Evolutionary conservation across 176 grass and related monocot genomes (phyloP).

Genomic region (Carex parvula): DNA sequence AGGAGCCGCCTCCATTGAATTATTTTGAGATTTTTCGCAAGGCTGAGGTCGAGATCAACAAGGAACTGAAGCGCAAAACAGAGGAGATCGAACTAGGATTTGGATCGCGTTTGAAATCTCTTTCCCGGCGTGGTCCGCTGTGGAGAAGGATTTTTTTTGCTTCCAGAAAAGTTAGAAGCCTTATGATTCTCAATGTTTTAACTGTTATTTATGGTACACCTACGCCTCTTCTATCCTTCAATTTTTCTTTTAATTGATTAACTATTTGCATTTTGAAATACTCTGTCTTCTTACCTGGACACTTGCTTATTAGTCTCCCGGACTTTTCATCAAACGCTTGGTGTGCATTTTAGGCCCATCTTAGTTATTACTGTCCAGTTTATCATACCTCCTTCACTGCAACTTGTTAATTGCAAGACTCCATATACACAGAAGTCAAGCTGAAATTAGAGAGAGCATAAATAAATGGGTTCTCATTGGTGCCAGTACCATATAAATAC

Average conservation of each 20-base stretch:
- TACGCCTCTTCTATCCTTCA: not conserved
- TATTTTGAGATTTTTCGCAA: not conserved
- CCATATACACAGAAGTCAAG: not conserved
- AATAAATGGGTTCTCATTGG: not conserved
- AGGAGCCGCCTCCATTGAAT: slow-evolving; percentile 1
- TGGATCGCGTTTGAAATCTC: slow-evolving; percentile 26
- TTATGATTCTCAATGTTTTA: slow-evolving; percentile 87
- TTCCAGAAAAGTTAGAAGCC: slow-evolving; percentile 91
- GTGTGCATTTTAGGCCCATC: not conserved
- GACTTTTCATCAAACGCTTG: not conserved
- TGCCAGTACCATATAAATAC: not conserved
- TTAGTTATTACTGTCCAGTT: not conserved
- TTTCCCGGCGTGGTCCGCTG: slow-evolving; percentile 32
- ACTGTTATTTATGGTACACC: slow-evolving; percentile 82
- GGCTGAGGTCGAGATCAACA: slow-evolving; percentile 8
- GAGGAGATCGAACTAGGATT: slow-evolving; percentile 17
- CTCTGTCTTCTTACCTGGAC: not conserved
- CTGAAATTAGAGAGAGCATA: not conserved
- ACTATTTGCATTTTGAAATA: not conserved
- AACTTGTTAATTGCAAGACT: not conserved
- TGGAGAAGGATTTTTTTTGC: slow-evolving; percentile 90
- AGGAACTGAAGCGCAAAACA: slow-evolving; percentile 14
- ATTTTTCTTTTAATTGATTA: not conserved
- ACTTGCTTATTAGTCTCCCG: not conserved
- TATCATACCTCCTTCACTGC: not conserved